Base-by-base conservation (phyloP, 768 basidiomycete species). In the Mycena albidolilacea region DNA sequence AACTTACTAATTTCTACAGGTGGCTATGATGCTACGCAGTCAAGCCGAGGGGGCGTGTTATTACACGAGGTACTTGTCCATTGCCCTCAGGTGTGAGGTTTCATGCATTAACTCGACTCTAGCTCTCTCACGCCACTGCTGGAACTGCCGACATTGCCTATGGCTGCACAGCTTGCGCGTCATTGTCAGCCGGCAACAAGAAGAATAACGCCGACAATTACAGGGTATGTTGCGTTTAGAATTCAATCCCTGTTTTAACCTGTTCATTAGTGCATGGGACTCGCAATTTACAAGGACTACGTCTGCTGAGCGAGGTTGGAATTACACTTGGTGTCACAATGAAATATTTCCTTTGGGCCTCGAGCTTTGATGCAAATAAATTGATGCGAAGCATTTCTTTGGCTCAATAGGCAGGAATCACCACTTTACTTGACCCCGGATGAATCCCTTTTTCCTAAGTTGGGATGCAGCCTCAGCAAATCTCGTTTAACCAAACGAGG, bases 131-230 rank as follows among this genome's bases (percentile, higher is more conserved):
- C 15, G 73, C 73, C 12, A 64, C 63, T 46, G 44, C 67, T 39
- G 68, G 73, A 38, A 55, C 73, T 10, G n/a, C 7, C 30, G 73
- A 74, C 50, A 66, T 70, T 7, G 58, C 64, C 3, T 74, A 74
- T 44, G 73, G 73, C 14, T 74, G 73, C 69, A 46, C 69, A 21
- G 58, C 57, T 3, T 64, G 62, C 21, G 63, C 69, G 11, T 7
- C 17, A 1, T 50, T 74, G 38, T 54, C 48, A 12, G 50, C 30
- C 30, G 69, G 38, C 15, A 37, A 70, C 64, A 74, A 74, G 69
- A 67, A 61, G 63, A 55, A 46, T 12, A 74, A 74, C 54, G 69
- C 73, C 12, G 73, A 74, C 69, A 74, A 70, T 35, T 70, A 74
- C 43, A 35, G 69, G 55, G 71, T 71, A 48, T 15, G 70, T 10